Conservation (phyloP, 352 stramenopile species). For the Phytophthora agathidicida region DNA sequence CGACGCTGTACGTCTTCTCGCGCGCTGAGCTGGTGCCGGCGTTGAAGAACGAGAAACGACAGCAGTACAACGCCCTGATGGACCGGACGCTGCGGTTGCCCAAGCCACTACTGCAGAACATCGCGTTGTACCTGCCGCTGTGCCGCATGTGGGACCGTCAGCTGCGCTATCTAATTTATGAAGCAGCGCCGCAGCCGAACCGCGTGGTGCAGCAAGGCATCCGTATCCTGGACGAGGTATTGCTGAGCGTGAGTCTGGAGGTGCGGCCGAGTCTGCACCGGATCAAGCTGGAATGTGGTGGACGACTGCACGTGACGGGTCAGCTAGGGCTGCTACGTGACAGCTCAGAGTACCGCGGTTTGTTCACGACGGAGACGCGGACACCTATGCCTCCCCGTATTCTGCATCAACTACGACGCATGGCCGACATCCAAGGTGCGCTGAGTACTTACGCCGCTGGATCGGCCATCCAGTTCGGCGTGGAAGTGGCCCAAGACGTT, state of each 20-base stretch:
- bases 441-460: constrained; percentile 65
- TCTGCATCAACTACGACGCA: constrained; percentile 62
- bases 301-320: constrained; percentile 48
- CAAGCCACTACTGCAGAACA: constrained; percentile 82
- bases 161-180: constrained; percentile 80
- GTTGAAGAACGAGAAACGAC: constrained; percentile 50
- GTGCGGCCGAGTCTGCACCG: constrained; percentile 55
- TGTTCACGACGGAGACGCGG: constrained; percentile 64
- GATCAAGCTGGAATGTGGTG: constrained; percentile 54
- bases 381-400: constrained; percentile 60
- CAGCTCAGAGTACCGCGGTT: constrained; percentile 54
- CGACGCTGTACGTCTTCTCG: constrained; percentile 67
- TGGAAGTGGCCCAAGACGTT: constrained; percentile 81
- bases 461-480: constrained; percentile 77
- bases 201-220: constrained; percentile 83
- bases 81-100: constrained; percentile 75
- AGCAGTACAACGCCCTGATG: constrained; percentile 59
- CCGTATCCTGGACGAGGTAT: constrained; percentile 82
- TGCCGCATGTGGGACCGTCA: constrained; percentile 83
- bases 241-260: constrained; percentile 76
- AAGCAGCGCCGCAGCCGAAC: constrained; percentile 72
- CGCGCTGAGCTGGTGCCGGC: constrained; percentile 49
- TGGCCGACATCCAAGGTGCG: constrained; percentile 85
- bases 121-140: constrained; percentile 75
- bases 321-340: constrained; percentile 81